Percentiles rank a stretch among this genome's conserved stretches.
These are phyloP conservation scores for Pichia phayaonensis DNA, from an alignment of 805 yeast species.

Conservation along the genomic window DNA sequence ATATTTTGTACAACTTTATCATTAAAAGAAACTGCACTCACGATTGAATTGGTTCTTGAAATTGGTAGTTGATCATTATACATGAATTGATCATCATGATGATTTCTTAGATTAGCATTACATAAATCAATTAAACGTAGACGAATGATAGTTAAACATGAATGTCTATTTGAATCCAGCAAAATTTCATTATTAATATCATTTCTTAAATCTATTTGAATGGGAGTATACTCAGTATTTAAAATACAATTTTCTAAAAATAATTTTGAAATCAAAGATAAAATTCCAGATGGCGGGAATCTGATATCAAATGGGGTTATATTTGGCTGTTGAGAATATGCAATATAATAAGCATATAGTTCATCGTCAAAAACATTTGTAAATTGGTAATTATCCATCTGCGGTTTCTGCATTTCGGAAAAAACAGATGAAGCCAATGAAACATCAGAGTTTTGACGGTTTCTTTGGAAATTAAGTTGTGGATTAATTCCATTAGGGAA, in stretches of 20 bases:
- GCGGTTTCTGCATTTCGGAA: constrained; percentile 11
- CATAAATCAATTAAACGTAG: constrained; percentile 28
- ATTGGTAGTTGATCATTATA: constrained; percentile 11
- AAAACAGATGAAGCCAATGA: constrained; percentile 19
- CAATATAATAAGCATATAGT: constrained; percentile 40
- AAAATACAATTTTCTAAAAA: constrained; percentile 30
- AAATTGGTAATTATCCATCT: constrained; percentile 22
- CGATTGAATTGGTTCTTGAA: constrained; percentile 7
- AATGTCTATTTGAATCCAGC: constrained; percentile 17
- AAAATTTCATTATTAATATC: constrained; percentile 24
- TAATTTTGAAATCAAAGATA: constrained; percentile 51
- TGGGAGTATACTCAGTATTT: constrained; percentile 6
- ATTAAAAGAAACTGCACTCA: constrained; percentile 3
- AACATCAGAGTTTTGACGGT: constrained; percentile 13
- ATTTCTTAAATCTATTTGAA: constrained; percentile 21
- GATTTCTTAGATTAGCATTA: constrained; percentile 11
- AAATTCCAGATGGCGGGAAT: constrained; percentile 62
- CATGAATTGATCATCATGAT: neutral
- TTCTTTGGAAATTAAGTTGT: constrained; percentile 1
- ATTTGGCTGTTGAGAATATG: constrained; percentile 47
- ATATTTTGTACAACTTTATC: constrained; percentile 3
- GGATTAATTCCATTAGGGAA: neutral
- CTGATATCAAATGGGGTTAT: constrained; percentile 59
- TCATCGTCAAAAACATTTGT: constrained; percentile 37
- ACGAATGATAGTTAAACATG: constrained; percentile 26